Conservation (phyloP, 2,329 filamentous ascomycete genomes). For the Exophiala phaeomuriformis region DNA sequence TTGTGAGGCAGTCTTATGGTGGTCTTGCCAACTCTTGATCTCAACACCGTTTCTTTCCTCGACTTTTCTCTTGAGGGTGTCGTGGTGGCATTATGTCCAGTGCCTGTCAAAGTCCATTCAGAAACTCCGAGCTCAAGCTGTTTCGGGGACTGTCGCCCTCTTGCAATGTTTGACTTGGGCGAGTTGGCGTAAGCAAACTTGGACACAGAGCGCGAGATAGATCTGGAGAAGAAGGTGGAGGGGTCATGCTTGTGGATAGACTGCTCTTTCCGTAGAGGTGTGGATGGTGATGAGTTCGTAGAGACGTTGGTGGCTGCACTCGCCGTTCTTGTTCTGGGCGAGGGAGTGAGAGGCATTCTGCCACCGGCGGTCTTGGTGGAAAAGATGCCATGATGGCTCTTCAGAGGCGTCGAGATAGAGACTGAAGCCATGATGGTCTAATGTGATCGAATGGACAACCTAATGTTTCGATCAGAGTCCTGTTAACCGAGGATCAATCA, state of each 20-base stretch:
- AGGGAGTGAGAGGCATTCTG: constrained; percentile 89
- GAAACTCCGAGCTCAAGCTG: constrained; percentile 87
- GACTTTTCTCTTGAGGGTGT: constrained; percentile 52
- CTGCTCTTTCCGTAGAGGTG: constrained; percentile 58
- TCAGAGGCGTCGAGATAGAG: constrained; percentile 80
- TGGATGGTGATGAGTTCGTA: constrained; percentile 65
- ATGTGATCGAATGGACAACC: constrained; percentile 43
- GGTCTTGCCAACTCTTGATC: constrained; percentile 57
- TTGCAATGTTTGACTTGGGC: constrained; percentile 92
- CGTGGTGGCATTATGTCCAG: constrained; percentile 51
- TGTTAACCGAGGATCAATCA: constrained; percentile 27
- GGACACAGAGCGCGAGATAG: constrained; percentile 42
- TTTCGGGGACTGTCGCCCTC: constrained; percentile 65
- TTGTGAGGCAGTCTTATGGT: constrained; percentile 62
- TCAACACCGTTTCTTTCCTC: constrained; percentile 48
- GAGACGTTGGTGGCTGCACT: constrained; percentile 39
- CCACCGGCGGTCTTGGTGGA: constrained; percentile 87
- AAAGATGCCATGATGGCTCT: constrained; percentile 91
- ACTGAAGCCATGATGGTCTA: constrained; percentile 66
- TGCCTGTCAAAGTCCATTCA: constrained; percentile 84
- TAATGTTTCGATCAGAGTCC: constrained; percentile 42
- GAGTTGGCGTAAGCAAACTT: constrained; percentile 71
- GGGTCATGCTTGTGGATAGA: constrained; percentile 71
- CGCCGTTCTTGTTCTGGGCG: constrained; percentile 60
- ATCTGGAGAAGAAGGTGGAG: constrained; percentile 68